Conservation (phyloP, 257 asterid genomes). For the Solanum appendiculatum region DNA sequence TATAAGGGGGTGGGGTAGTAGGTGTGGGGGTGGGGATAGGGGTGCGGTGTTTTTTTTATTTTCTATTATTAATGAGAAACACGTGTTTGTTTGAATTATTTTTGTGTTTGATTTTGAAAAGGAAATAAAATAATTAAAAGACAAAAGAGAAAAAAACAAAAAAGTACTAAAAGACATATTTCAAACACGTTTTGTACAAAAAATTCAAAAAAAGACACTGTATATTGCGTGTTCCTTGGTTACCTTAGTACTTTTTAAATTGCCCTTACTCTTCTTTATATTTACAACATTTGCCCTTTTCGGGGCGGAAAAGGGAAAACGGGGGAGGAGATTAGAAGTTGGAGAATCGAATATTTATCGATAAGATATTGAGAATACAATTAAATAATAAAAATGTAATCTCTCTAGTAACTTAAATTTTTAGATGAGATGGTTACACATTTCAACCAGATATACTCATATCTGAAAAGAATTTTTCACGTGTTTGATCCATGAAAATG, state of each 20-base stretch:
- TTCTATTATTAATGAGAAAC: neutral
- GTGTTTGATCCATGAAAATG: too few relatives aligned
- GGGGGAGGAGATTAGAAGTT: neutral
- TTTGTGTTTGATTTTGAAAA: neutral
- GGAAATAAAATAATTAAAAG: neutral
- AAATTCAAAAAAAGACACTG: neutral
- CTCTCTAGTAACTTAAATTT: too few relatives aligned
- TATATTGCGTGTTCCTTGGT: neutral
- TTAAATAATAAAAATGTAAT: too few relatives aligned
- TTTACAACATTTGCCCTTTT: neutral
- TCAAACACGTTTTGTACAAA: neutral
- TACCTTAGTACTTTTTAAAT: neutral
- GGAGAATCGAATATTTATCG: rapidly evolving
- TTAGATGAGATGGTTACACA: neutral
- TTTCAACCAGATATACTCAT: neutral
- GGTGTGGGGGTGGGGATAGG: too few relatives aligned
- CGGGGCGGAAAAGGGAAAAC: rapidly evolving
- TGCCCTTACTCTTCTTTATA: neutral
- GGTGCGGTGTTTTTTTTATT: too few relatives aligned
- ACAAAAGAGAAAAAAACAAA: neutral
- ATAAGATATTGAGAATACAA: neutral
- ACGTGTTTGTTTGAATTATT: neutral
- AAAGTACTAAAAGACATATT: neutral
- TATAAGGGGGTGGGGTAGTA: neutral
- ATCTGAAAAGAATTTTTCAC: rapidly evolving